Conservation (phyloP, 2,329 filamentous ascomycete genomes). For the Fusarium abutilonis region DNA sequence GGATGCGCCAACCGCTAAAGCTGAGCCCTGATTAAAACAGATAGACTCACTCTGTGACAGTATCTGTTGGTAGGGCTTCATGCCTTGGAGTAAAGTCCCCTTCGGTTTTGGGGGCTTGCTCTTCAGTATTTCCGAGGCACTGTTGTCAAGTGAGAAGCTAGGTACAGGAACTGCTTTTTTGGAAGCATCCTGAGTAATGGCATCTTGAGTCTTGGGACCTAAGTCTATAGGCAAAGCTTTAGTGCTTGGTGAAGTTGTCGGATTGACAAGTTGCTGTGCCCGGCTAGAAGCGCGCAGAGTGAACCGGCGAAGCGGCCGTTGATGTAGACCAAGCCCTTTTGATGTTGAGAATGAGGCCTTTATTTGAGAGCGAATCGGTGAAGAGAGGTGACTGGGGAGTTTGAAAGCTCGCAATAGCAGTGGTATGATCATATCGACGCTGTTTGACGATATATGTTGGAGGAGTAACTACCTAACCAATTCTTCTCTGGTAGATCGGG, state of each 20-base stretch:
- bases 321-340: slow-evolving; percentile 8
- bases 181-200: too few species aligned
- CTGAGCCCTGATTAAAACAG: slow-evolving; percentile 25
- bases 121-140: slow-evolving; percentile 1
- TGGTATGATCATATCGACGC: slow-evolving; percentile 7
- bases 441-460: background rate
- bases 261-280: background rate
- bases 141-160: background rate
- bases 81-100: slow-evolving; percentile 19
- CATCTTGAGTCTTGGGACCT: background rate
- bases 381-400: background rate
- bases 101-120: slow-evolving; percentile 17
- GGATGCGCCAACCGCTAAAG: slow-evolving; percentile 23
- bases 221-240: too few species aligned
- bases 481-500: background rate
- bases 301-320: slow-evolving; percentile 12
- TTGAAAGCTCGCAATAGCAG: background rate
- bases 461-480: background rate
- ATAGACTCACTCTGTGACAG: slow-evolving; percentile 40
- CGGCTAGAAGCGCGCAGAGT: slow-evolving; percentile 3
- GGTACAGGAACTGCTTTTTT: background rate
- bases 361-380: background rate
- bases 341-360: slow-evolving; percentile 12
- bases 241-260: background rate
- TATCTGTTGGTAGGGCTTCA: slow-evolving; percentile 36